These are phyloP conservation scores for Mycena belliarum DNA, from an alignment of 768 basidiomycete genomes.

Conservation along the genomic window DNA sequence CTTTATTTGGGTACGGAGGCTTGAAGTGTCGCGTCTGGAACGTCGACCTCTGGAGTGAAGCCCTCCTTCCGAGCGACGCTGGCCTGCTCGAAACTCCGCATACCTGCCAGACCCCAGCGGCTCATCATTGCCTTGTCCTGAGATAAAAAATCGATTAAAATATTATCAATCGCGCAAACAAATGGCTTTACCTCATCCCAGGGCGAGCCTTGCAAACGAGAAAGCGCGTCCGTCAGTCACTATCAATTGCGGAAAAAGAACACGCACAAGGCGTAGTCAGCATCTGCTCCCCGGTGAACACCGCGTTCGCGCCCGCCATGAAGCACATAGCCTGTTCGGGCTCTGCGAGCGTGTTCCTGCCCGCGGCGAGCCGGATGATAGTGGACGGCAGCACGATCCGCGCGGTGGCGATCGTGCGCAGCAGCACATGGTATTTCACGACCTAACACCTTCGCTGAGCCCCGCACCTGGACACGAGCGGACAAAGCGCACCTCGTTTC, in stretches of 20 bases:
- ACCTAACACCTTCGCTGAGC: constrained; percentile 27
- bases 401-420: constrained; percentile 94
- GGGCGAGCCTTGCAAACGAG: constrained; percentile 68
- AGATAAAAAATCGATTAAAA: constrained; percentile 12
- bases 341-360: constrained; percentile 85
- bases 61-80: constrained; percentile 59
- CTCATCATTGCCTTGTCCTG: constrained; percentile 93
- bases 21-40: not conserved
- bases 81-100: constrained; percentile 84
- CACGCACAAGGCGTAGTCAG: constrained; percentile 91
- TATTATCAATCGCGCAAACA: not conserved
- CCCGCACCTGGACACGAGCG: not conserved
- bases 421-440: constrained; percentile 77
- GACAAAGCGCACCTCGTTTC: constrained; percentile 69
- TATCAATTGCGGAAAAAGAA: not conserved
- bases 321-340: constrained; percentile 97
- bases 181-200: constrained; percentile 79
- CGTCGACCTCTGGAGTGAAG: constrained; percentile 21
- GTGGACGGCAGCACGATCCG: constrained; percentile 89
- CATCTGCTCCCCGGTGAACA: constrained; percentile 99
- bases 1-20: no score
- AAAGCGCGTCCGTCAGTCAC: constrained; percentile 4
- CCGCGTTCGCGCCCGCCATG: constrained; percentile 97
- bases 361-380: constrained; percentile 94
- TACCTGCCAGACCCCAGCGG: constrained; percentile 90